Evolutionary conservation across 2,329 filamentous ascomycete genomes (phyloP).

Genomic region (Talaromyces sp.): DNA sequence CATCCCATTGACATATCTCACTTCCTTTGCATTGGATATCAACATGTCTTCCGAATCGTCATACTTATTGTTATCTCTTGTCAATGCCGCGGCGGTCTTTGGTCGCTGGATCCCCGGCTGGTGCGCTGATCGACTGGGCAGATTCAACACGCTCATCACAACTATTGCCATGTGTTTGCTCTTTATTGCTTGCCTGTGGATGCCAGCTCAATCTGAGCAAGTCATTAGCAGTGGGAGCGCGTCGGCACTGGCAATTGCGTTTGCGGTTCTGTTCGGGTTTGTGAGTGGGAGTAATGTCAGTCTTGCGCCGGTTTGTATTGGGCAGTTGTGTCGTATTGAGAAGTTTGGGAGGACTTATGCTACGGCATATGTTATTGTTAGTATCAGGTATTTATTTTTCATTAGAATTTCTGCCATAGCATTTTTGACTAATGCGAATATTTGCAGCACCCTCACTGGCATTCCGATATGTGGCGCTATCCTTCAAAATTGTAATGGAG

Average conservation of each 20-base stretch:
- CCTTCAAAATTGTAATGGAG: neutral
- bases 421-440: neutral
- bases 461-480: neutral
- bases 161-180: constrained; percentile 62
- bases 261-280: constrained; percentile 75
- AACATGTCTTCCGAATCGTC: constrained; percentile 68
- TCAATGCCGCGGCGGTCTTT: neutral
- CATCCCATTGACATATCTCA: constrained; percentile 77
- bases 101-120: constrained; percentile 69
- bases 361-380: constrained; percentile 77
- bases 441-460: neutral
- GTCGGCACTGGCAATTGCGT: constrained; percentile 65
- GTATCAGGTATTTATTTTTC: constrained; percentile 54
- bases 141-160: constrained; percentile 79
- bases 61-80: constrained; percentile 36
- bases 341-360: constrained; percentile 83
- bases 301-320: constrained; percentile 81
- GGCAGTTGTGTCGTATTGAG: constrained; percentile 74
- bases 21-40: constrained; percentile 63
- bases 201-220: constrained; percentile 48
- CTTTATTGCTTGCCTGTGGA: constrained; percentile 71
- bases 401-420: neutral
- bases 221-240: constrained; percentile 42
- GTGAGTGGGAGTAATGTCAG: constrained; percentile 75
- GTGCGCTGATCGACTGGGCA: constrained; percentile 66